Conservation (phyloP, 1,139 yeast genomes). For the Yamadazyma dushanensis region DNA sequence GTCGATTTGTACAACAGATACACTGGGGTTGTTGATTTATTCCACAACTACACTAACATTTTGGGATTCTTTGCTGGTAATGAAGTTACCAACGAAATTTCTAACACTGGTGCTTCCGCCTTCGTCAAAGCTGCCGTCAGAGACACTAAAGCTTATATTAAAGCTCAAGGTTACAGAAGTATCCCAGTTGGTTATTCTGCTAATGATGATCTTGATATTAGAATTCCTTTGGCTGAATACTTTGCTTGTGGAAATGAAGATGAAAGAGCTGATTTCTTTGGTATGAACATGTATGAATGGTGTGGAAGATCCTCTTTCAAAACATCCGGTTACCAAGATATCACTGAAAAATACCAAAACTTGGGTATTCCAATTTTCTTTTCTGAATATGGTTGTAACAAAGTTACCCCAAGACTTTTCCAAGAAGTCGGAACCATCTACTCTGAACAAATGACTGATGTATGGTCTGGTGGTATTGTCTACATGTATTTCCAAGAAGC, state of each 20-base stretch:
- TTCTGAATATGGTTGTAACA: slow-evolving; percentile 82
- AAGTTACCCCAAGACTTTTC: slow-evolving; percentile 60
- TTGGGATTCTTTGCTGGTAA: slow-evolving; percentile 94
- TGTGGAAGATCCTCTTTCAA: slow-evolving; percentile 72
- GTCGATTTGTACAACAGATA: slow-evolving; percentile 68
- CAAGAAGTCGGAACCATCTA: slow-evolving; percentile 61
- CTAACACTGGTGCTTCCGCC: slow-evolving; percentile 67
- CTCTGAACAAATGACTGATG: slow-evolving; percentile 47
- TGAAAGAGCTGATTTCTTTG: slow-evolving; percentile 82
- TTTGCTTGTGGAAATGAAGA: slow-evolving; percentile 72
- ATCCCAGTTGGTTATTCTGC: slow-evolving; percentile 95
- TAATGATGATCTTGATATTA: slow-evolving; percentile 73
- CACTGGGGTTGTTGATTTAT: slow-evolving; percentile 79
- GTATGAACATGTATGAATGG: slow-evolving; percentile 91
- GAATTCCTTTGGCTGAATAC: slow-evolving; percentile 78
- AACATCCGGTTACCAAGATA: slow-evolving; percentile 66
- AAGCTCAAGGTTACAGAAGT: slow-evolving; percentile 61
- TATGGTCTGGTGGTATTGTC: slow-evolving; percentile 91
- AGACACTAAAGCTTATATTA: slow-evolving; percentile 83
- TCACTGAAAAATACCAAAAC: slow-evolving; percentile 60
- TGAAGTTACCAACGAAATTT: slow-evolving; percentile 63
- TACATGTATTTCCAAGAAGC: slow-evolving; percentile 86
- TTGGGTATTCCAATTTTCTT: slow-evolving; percentile 79
- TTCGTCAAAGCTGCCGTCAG: slow-evolving; percentile 90
- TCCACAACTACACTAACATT: slow-evolving; percentile 78